These are phyloP conservation scores for Mangifera indica DNA, from an alignment of 345 rosid species.

Conservation along the genomic window DNA sequence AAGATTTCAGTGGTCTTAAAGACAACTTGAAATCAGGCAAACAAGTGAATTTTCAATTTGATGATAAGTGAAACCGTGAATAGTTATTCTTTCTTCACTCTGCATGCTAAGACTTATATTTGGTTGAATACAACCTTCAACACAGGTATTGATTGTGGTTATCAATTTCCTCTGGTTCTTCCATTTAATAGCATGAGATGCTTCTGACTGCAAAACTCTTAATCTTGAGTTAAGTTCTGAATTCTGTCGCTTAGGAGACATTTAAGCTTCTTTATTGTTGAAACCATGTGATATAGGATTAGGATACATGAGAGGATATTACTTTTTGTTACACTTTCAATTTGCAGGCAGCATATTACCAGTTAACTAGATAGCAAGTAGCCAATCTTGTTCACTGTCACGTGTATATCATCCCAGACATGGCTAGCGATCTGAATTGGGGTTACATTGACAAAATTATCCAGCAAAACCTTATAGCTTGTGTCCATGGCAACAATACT, in stretches of 20 bases:
- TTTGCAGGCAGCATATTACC: slow-evolving; percentile 1
- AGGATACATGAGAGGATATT: neutral
- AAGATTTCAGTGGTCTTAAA: neutral
- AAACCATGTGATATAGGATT: neutral
- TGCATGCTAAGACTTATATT: neutral
- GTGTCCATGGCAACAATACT: neutral
- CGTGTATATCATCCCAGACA: neutral
- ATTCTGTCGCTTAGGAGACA: neutral
- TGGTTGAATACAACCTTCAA: neutral
- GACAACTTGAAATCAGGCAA: neutral
- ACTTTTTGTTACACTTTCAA: slow-evolving; percentile 4
- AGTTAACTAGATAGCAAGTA: neutral
- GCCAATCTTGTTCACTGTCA: neutral
- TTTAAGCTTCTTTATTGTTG: neutral
- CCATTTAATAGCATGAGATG: neutral
- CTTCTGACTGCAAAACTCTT: neutral
- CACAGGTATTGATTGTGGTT: neutral
- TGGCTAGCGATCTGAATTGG: no score
- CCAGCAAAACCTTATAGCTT: neutral
- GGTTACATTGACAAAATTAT: neutral
- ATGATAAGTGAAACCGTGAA: neutral
- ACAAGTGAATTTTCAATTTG: neutral
- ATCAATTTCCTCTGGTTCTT: neutral
- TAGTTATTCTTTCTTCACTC: neutral
- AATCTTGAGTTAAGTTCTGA: neutral